Evolutionary conservation across 2,329 filamentous ascomycete species (phyloP), one percentile per base, ranked within the genome.

Genomic region (Epichloe uncinata): DNA sequence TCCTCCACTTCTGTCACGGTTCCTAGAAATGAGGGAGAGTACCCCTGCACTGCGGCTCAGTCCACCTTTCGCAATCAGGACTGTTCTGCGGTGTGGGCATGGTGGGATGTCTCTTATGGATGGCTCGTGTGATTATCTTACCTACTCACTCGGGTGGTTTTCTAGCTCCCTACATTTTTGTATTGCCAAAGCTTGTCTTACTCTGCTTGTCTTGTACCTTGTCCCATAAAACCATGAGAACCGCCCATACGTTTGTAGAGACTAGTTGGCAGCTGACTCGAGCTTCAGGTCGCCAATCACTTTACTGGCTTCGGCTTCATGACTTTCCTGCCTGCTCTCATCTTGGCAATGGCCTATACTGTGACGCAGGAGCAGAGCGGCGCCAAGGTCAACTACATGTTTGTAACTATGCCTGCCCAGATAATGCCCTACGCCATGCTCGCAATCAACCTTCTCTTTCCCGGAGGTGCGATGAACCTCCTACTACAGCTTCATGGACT

Each of bases 341-440:
- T 85, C 48, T 72, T 95, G 53, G 87, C 89, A 40, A 77, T 95
- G 61, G 74, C 73, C 57, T 96, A 96, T 64, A 95, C 89, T 5
- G 86, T 81, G 56, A 82, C 83, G 1, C 89, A 95, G 66, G 90
- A 95, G 60, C 86, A 91, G 63, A 81, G 86, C 35, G 87, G 86
- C 47, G 73, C 74, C 58, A 84, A 84, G 63, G 79, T 85, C 5
- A 83, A 75, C 49, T 91, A 94, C 64, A 87, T 89, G 69, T 79
- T 97, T 62, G 69, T 96, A 58, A 85, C 79, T 38, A 85, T 97
- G 52, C 88, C 87, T 6, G 81, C 88, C 13, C 87, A 91, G 63
- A 79, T 82, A 60, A 73, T 93, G 33, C 93, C 93, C 3, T 85
- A 82, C 62, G 83, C 84, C 55, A 85, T 95, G 76, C 77, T 97